Evolutionary conservation across 306 rosid species (phyloP).

Genomic region (Cyamopsis tetragonoloba): DNA sequence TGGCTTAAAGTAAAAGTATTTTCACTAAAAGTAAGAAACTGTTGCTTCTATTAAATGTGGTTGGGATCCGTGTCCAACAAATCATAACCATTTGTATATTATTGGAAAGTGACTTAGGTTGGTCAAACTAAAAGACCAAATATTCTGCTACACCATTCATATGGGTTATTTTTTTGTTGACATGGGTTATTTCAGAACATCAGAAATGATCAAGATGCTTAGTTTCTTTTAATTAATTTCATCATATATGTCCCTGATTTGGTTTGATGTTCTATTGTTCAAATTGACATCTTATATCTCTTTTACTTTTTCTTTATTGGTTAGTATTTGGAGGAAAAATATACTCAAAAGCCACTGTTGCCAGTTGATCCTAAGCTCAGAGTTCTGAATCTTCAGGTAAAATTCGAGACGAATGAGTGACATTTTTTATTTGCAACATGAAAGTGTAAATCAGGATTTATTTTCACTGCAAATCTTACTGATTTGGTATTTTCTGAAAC

Average conservation of each 20-base stretch:
- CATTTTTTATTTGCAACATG: neutral
- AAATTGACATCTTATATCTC: neutral
- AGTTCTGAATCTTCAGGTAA: constrained; percentile 53
- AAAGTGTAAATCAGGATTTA: neutral
- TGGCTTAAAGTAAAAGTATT: too few relatives aligned
- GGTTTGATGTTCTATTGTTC: constrained; percentile 1
- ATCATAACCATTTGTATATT: too few relatives aligned
- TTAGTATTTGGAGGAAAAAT: constrained; percentile 49
- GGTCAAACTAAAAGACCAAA: too few relatives aligned
- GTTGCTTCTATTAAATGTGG: too few relatives aligned
- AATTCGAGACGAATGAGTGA: neutral
- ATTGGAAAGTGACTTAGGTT: too few relatives aligned
- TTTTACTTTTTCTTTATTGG: neutral
- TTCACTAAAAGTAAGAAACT: too few relatives aligned
- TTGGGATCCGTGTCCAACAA: too few relatives aligned
- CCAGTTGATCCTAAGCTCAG: constrained; percentile 40
- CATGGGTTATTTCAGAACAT: neutral
- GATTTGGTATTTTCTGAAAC: neutral
- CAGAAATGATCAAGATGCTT: neutral
- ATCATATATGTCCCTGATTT: neutral
- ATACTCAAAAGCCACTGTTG: constrained; percentile 37
- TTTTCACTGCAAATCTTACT: neutral
- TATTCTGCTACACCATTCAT: neutral
- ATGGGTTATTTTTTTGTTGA: neutral
- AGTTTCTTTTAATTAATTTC: neutral